Evolutionary conservation across 1,284 basidiomycete species (phyloP).

Genomic region (Thecaphora thlaspeos): DNA sequence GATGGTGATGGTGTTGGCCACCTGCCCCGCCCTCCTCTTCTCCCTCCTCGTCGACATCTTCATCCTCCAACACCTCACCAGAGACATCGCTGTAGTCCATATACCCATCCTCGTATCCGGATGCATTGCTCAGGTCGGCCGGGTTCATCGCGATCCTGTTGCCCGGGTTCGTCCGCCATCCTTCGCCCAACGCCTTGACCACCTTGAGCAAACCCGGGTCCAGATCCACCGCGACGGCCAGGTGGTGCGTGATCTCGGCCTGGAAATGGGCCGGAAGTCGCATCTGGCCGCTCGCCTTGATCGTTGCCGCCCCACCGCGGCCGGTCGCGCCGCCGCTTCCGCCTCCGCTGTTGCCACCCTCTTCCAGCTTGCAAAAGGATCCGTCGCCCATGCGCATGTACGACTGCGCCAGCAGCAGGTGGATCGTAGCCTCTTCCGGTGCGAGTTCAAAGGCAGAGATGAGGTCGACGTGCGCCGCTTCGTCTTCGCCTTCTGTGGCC

Average conservation of each 20-base stretch:
- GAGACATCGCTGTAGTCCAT: not conserved
- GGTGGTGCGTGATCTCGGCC: slow-evolving; percentile 46
- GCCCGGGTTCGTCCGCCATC: slow-evolving; percentile 21
- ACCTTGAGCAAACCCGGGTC: slow-evolving; percentile 32
- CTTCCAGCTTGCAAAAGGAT: slow-evolving; percentile 35
- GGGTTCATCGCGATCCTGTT: slow-evolving; percentile 15
- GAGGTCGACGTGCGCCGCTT: slow-evolving; percentile 45
- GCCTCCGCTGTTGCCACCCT: slow-evolving; percentile 1
- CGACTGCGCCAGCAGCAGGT: slow-evolving; percentile 50
- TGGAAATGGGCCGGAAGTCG: slow-evolving; percentile 22
- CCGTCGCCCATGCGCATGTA: slow-evolving; percentile 55
- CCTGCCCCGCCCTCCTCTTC: not conserved
- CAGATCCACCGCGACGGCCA: slow-evolving; percentile 43
- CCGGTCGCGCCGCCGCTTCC: too few relatives aligned
- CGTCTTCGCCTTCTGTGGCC: slow-evolving; percentile 14
- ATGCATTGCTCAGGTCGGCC: slow-evolving; percentile 6
- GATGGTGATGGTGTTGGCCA: not conserved
- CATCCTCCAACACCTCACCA: not conserved
- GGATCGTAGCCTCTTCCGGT: slow-evolving; percentile 50
- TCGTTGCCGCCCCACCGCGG: slow-evolving; percentile 3
- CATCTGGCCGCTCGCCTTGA: slow-evolving; percentile 14
- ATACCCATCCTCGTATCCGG: not conserved
- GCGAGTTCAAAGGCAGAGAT: slow-evolving; percentile 40
- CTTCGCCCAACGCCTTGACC: slow-evolving; percentile 42
- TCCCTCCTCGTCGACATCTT: not conserved